Base-by-base conservation (phyloP, 2,329 filamentous ascomycete genomes). In the Dactylellina haptotyla region DNA sequence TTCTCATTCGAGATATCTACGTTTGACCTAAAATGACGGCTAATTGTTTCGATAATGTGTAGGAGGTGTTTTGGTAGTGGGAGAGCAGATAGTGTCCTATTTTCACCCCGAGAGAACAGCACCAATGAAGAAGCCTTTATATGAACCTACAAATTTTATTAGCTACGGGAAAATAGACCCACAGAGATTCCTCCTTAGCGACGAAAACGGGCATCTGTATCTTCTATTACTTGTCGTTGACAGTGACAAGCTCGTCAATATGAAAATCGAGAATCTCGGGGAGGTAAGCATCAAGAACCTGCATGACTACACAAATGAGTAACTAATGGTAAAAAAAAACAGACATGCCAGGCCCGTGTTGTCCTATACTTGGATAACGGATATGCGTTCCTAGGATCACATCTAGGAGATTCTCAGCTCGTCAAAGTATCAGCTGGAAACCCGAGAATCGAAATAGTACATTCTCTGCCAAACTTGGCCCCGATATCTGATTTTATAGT, bases 401-500 rank as follows among this genome's bases (percentile, higher is more conserved):
- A 97, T 80, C 90, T 95, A 77, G 94, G 94, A 34, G 92, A 99
- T 80, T 96, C 92, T 1, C 93, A 97, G 79, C 85, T 98, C 6
- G 86, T 95, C 51, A 84, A 84, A 53, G 85, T 93, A 83, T 46
- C 84, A 86, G 58, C 84, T 89, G 23, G 62, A 23, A n/a, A 75
- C 10, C 75, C 72, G 4, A 67, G 79, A 84, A 83, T 93, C 70
- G 84, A 89, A 51, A 81, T 93, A 3, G 80, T 95, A 8, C 92
- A 97, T 79, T 90, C 87, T 0, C 84, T 96, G 64, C 83, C 87
- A 2, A 99, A 97, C 79, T 92, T 98, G 77, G 93, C 91, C 0
- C 95, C 95, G 0, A 91, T 99, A 43, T 82, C 98, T 39, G 95
- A 99, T 79, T 97, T 99, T 77, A 89, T 91, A 0, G 88, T 99